These are phyloP conservation scores for Austroboletus novae-zelandiae DNA, from an alignment of 1,284 basidiomycete genomes.

Conservation along the genomic window DNA sequence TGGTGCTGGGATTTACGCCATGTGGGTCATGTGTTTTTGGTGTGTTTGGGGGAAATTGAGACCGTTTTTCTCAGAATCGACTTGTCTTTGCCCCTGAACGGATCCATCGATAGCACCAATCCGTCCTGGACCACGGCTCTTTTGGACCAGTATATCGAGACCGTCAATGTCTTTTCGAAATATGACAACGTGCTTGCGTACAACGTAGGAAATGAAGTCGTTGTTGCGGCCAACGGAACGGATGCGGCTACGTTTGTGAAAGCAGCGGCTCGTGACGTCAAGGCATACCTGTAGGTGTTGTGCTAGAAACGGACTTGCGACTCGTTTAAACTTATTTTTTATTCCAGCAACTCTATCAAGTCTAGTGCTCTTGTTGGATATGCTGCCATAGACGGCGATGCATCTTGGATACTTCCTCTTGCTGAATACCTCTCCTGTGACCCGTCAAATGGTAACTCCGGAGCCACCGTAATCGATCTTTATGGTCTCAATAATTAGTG, in stretches of 20 bases:
- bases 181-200: conserved; percentile 84
- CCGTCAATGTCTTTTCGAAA: conserved; percentile 76
- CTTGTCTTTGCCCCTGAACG: conserved; percentile 80
- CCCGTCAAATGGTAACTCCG: conserved; percentile 49
- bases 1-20: conserved; percentile 82
- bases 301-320: neutral
- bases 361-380: conserved; percentile 79
- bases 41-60: conserved; percentile 1
- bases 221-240: conserved; percentile 58
- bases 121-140: conserved; percentile 85
- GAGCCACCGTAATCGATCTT: conserved; percentile 71
- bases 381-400: conserved; percentile 77
- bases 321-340: neutral
- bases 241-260: conserved; percentile 80
- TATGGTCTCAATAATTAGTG: conserved; percentile 83
- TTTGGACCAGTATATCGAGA: conserved; percentile 75
- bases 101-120: conserved; percentile 74
- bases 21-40: conserved; percentile 49
- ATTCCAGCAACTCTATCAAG: conserved; percentile 59
- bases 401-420: conserved; percentile 64
- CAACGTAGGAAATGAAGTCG: conserved; percentile 91
- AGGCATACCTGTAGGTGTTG: conserved; percentile 71
- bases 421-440: conserved; percentile 86
- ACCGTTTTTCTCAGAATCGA: conserved; percentile 58
- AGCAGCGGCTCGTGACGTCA: conserved; percentile 86